These are phyloP conservation scores for Podaxis sp. DNA, from an alignment of 768 basidiomycete species.

Conservation along the genomic window DNA sequence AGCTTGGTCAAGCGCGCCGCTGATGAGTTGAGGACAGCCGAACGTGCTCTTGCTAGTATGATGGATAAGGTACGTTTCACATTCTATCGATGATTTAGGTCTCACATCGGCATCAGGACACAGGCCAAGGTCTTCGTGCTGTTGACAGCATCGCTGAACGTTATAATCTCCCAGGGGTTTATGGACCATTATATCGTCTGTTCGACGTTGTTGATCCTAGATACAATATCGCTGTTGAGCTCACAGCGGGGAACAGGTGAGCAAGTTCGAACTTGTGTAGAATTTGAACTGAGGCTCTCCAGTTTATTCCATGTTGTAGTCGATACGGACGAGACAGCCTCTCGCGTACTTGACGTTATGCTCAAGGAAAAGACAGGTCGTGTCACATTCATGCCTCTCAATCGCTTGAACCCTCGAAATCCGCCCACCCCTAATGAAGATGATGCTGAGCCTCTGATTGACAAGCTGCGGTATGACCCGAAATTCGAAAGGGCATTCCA, in stretches of 20 bases:
- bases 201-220: constrained; percentile 87
- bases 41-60: constrained; percentile 79
- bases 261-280: not conserved
- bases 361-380: constrained; percentile 89
- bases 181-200: constrained; percentile 91
- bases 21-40: constrained; percentile 79
- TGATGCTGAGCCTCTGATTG: constrained; percentile 78
- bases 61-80: constrained; percentile 82
- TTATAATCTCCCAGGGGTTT: constrained; percentile 76
- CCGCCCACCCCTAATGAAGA: constrained; percentile 64
- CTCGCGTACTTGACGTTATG: constrained; percentile 91
- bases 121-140: constrained; percentile 82
- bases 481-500: constrained; percentile 81
- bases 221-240: constrained; percentile 90
- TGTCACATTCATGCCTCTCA: constrained; percentile 98
- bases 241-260: constrained; percentile 94
- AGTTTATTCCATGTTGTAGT: constrained; percentile 98
- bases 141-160: constrained; percentile 82
- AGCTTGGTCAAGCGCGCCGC: constrained; percentile 72
- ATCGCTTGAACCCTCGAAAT: constrained; percentile 82
- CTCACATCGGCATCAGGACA: constrained; percentile 57
- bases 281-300: constrained; percentile 15
- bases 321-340: constrained; percentile 93
- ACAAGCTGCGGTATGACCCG: constrained; percentile 76
- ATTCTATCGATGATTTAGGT: not conserved